phyloP scores from a whole-genome alignment of 2,329 filamentous ascomycete species.

The Fusarium coicis region DNA sequence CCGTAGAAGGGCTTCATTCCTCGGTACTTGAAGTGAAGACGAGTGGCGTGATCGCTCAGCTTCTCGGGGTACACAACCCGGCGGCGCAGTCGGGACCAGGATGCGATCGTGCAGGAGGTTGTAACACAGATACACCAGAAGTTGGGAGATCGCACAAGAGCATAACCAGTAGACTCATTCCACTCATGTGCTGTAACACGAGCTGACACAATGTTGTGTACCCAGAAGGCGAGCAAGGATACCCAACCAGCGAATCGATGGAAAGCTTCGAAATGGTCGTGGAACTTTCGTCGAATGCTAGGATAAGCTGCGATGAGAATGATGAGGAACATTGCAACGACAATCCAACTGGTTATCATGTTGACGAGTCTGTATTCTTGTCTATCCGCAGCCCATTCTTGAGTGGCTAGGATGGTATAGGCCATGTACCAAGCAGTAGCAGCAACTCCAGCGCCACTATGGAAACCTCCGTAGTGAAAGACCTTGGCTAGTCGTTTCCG shows the following conservation, averaged over 20 bases:
- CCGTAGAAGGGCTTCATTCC: constrained; percentile 22
- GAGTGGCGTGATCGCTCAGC: constrained; percentile 14
- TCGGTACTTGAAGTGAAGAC: constrained; percentile 24
- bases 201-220: constrained; percentile 17
- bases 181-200: constrained; percentile 12
- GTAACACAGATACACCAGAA: constrained; percentile 25
- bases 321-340: constrained; percentile 11
- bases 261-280: constrained; percentile 17
- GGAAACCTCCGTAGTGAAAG: constrained; percentile 16
- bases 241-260: constrained; percentile 20
- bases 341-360: constrained; percentile 16
- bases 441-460: constrained; percentile 18
- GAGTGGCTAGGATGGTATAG: constrained; percentile 9
- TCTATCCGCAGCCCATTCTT: background rate
- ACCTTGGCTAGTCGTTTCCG: constrained; percentile 7
- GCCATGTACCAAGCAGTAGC: constrained; percentile 7
- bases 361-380: constrained; percentile 1
- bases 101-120: constrained; percentile 9
- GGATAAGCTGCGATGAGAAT: constrained; percentile 12
- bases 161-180: background rate
- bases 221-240: constrained; percentile 1
- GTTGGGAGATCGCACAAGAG: constrained; percentile 9
- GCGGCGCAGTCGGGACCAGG: constrained; percentile 11
- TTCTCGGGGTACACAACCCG: constrained; percentile 12
- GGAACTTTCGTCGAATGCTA: constrained; percentile 10